Conservation (phyloP, 768 basidiomycete species). For the Phylloporus rhodoxanthus region DNA sequence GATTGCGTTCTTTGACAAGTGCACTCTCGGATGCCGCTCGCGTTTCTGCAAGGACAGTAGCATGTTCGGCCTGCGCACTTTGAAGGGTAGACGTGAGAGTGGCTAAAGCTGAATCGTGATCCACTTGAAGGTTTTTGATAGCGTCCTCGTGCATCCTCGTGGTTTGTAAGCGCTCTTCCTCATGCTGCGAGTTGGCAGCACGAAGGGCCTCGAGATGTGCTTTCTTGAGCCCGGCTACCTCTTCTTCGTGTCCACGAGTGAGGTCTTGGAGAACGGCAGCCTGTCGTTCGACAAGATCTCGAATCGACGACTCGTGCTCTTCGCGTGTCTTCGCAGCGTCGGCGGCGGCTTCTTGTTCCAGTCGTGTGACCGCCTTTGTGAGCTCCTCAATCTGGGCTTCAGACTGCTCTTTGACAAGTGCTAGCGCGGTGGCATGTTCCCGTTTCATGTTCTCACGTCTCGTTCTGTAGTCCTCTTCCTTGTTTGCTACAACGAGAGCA, state of each 20-base stretch:
- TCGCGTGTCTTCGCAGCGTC: conserved; percentile 35
- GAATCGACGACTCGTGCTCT: conserved; percentile 46
- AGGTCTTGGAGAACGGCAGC: conserved; percentile 48
- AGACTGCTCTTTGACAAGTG: conserved; percentile 28
- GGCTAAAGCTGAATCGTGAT: conserved; percentile 45
- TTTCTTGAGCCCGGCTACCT: conserved; percentile 43
- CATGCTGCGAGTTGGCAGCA: conserved; percentile 24
- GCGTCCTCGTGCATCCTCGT: conserved; percentile 41
- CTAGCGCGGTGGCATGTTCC: conserved; percentile 33
- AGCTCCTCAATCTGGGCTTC: conserved; percentile 53
- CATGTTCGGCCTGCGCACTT: conserved; percentile 32
- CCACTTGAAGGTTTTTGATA: conserved; percentile 35
- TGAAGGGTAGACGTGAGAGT: conserved; percentile 37
- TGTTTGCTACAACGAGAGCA: conserved; percentile 42
- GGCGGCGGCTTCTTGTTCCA: conserved; percentile 41
- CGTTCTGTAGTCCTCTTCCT: conserved; percentile 53
- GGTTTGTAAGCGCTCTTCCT: conserved; percentile 34
- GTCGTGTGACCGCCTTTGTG: conserved; percentile 49
- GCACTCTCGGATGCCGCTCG: conserved; percentile 29
- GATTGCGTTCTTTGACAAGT: conserved; percentile 44
- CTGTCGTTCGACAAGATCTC: conserved; percentile 50
- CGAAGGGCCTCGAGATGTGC: conserved; percentile 41
- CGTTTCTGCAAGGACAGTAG: conserved; percentile 33
- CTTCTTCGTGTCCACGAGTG: conserved; percentile 51
- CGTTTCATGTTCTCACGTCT: conserved; percentile 29